Base-by-base conservation (phyloP, 306 rosid species). In the Mimosa pudica region DNA sequence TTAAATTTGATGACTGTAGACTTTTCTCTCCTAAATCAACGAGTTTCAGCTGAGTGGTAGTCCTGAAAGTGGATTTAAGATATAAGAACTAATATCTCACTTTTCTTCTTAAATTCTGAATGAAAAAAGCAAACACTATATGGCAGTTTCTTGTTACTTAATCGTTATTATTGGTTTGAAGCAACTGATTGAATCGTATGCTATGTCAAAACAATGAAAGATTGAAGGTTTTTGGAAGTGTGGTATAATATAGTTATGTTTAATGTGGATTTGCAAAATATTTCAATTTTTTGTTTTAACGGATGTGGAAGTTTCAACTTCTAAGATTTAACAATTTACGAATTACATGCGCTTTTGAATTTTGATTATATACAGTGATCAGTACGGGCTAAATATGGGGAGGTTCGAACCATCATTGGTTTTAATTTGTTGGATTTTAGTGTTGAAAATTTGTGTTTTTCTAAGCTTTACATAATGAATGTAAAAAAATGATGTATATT, bases 1-100 rank as follows among this genome's bases (percentile, higher is more conserved):
- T 46, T 70, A 71, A 55, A 33, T 71, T 62, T 81, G 3, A 11
- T 10, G 36, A 70, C 7, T 61, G 73, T 32, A 47, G 70, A 86
- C 79, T 30, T 74, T 67, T 17, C 58, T n/a, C 70, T 36, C 45
- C 6, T 2, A 77, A 47, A 68, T 14, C 38, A 46, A 55, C 8
- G 16, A 71, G 20, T 70, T 74, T 77, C 48, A 51, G 47, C 11
- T 4, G 49, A 73, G 46, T 63, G 45, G 9, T 80, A 72, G 38
- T 14, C 45, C 61, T 61, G 7, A 13, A 33, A 35, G 10, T 83
- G 65, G 58, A 69, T n/a, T 61, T 41, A 17, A 57, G 62, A 24
- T 30, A 55, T 55, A 55, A 7, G 32, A n/a, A 55, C 62, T 55
- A 55, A 55, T 55, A 55, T 9, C 67, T 2, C 8, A 5, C 42